phyloP scores from a whole-genome alignment of 2,329 filamentous ascomycete genomes.

The Fusarium hainanense region DNA sequence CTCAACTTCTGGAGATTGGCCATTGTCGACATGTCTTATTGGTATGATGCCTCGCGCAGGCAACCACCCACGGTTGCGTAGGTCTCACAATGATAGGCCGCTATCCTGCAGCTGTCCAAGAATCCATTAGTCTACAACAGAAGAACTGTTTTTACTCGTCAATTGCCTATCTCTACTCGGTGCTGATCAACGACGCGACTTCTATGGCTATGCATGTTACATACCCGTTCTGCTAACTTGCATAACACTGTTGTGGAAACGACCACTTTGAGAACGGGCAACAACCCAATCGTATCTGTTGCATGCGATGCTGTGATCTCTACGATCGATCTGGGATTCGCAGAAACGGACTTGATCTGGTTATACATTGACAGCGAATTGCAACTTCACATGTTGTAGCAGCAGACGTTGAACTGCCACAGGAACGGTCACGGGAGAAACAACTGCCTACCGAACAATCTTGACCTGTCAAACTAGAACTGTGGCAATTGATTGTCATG shows the following conservation, averaged over 20 bases:
- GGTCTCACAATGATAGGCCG: constrained; percentile 7
- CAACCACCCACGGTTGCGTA: constrained; percentile 11
- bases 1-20: constrained; percentile 30
- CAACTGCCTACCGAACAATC: not conserved
- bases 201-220: constrained; percentile 13
- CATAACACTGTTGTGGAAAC: constrained; percentile 15
- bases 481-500: not conserved
- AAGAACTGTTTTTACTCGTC: constrained; percentile 10
- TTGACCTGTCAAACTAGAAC: not conserved
- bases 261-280: constrained; percentile 9
- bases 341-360: constrained; percentile 2
- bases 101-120: not conserved
- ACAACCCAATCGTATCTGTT: constrained; percentile 17
- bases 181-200: not conserved
- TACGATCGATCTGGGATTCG: constrained; percentile 16
- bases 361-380: constrained; percentile 8
- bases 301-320: constrained; percentile 2
- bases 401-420: not conserved
- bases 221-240: constrained; percentile 15
- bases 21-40: constrained; percentile 6
- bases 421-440: not conserved
- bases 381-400: not conserved
- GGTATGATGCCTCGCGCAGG: constrained; percentile 1
- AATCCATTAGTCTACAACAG: constrained; percentile 1
- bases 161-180: constrained; percentile 10